Base-by-base conservation (phyloP, 2,329 filamentous ascomycete species). In the Decorospora gaudefroyi region DNA sequence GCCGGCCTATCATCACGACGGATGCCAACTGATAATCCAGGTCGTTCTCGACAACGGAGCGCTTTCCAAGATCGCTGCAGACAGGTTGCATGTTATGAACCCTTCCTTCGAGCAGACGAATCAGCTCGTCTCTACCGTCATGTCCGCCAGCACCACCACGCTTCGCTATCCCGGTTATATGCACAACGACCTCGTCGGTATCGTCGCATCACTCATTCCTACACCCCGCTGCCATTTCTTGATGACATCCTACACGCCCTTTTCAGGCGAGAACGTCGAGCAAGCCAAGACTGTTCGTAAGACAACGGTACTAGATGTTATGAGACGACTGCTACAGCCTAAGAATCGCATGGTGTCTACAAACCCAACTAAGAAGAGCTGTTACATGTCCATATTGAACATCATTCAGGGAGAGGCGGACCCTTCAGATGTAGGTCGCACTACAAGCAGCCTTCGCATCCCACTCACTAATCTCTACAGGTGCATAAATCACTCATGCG, bases 301-400 rank as follows among this genome's bases (percentile, higher is more conserved):
- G 75, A 99, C 95, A 2, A 99, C 93, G 1, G 93, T 99, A 6
- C 75, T 99, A 27, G 93, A 99, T 69, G 95, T 99, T 51, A 99
- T 99, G 93, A 84, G 93, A 44, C 82, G 93, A 47, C 77, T 99
- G 16, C 77, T 99, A 46, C 95, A 99, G 73, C 93, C 93, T 26
- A 99, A 99, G 79, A 99, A 99, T 73, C 86, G 95, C 68, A 99
- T 99, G 93, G 93, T 99, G 31, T 96, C 91, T 16, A 96, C 93
- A 15, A 87, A 90, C 43, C 91, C 92, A 1, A 88, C 87, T 62
- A 97, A 97, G 76, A 95, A 90, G 76, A 96, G 90, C 74, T 99
- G 93, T 76, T 99, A 99, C 76, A 97, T 99, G 66, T 96, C 90
- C 33, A 97, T 99, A 59, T 78, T 99, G 52, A 97, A 99, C 72